These are phyloP conservation scores for Calocybe gangraenosa DNA, from an alignment of 768 basidiomycete genomes.

Conservation along the genomic window DNA sequence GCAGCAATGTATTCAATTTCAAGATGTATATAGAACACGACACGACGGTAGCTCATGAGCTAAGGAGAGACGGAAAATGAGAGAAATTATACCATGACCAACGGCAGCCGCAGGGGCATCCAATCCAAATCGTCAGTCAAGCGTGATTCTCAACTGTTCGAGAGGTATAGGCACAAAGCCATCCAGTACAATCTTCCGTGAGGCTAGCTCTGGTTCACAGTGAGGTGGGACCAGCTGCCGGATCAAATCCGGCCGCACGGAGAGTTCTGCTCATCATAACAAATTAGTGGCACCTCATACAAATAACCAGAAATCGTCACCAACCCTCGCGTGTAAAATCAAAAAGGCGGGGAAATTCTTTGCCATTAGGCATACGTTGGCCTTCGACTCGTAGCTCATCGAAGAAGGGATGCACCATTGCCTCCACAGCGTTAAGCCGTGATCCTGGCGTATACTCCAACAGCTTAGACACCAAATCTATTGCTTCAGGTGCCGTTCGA, in stretches of 20 bases:
- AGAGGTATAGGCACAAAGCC: slow-evolving; percentile 96
- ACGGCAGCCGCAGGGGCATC: slow-evolving; percentile 12
- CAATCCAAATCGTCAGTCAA: slow-evolving; percentile 59
- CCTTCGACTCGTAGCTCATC: slow-evolving; percentile 91
- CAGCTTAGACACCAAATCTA: slow-evolving; percentile 91
- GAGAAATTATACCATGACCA: slow-evolving; percentile 19
- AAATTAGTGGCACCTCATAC: background rate
- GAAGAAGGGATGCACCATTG: slow-evolving; percentile 95
- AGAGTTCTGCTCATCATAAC: slow-evolving; percentile 63
- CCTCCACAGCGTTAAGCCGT: slow-evolving; percentile 84
- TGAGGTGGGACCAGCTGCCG: slow-evolving; percentile 86
- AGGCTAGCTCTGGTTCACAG: slow-evolving; percentile 85
- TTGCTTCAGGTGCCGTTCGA: slow-evolving; percentile 92
- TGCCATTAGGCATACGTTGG: slow-evolving; percentile 94
- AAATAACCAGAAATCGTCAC: slow-evolving; percentile 24
- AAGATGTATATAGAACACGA: slow-evolving; percentile 36
- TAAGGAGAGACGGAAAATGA: slow-evolving; percentile 20
- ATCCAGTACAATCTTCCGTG: slow-evolving; percentile 81
- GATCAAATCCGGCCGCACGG: slow-evolving; percentile 92
- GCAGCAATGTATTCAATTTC: slow-evolving; percentile 31
- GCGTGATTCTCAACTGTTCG: slow-evolving; percentile 89
- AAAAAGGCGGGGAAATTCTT: slow-evolving; percentile 91
- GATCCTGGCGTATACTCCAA: slow-evolving; percentile 98
- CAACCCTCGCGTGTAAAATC: slow-evolving; percentile 91
- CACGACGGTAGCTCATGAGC: slow-evolving; percentile 1